Evolutionary conservation across 1,284 basidiomycete genomes (phyloP).

Genomic region (Jaminaea rosea): DNA sequence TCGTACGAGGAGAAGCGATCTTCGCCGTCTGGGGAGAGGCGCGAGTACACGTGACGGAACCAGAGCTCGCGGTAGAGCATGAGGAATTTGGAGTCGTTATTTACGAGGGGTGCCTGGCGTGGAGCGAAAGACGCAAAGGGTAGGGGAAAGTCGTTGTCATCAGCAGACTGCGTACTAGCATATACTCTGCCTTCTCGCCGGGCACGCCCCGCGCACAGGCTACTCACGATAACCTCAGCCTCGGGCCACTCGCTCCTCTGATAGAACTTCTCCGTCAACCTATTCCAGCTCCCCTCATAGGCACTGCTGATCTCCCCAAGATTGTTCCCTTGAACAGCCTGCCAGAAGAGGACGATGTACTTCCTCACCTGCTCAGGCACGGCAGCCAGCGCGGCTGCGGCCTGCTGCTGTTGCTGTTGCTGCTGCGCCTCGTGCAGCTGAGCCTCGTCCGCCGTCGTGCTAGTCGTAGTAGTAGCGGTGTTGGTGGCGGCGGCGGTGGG

Average conservation of each 20-base stretch:
- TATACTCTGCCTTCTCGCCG: too few relatives aligned
- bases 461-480: background rate
- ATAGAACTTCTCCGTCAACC: constrained; percentile 90
- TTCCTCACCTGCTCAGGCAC: constrained; percentile 45
- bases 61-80: constrained; percentile 93
- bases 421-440: constrained; percentile 27
- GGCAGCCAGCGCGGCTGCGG: constrained; percentile 34
- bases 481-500: background rate
- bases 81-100: constrained; percentile 57
- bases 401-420: constrained; percentile 34
- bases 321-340: constrained; percentile 39
- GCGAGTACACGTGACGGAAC: constrained; percentile 85
- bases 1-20: constrained; percentile 98
- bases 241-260: constrained; percentile 92
- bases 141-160: background rate
- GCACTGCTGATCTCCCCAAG: constrained; percentile 68
- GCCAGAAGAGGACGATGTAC: constrained; percentile 44
- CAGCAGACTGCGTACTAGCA: constrained; percentile 61
- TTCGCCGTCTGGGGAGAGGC: constrained; percentile 85
- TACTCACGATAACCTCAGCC: constrained; percentile 86
- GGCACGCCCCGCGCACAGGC: too few relatives aligned
- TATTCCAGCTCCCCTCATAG: constrained; percentile 94
- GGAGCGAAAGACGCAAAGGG: too few relatives aligned
- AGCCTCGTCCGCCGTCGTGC: background rate
- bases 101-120: constrained; percentile 1